phyloP scores from a whole-genome alignment of 306 rosid species.

The Herpetospermum pedunculosum region DNA sequence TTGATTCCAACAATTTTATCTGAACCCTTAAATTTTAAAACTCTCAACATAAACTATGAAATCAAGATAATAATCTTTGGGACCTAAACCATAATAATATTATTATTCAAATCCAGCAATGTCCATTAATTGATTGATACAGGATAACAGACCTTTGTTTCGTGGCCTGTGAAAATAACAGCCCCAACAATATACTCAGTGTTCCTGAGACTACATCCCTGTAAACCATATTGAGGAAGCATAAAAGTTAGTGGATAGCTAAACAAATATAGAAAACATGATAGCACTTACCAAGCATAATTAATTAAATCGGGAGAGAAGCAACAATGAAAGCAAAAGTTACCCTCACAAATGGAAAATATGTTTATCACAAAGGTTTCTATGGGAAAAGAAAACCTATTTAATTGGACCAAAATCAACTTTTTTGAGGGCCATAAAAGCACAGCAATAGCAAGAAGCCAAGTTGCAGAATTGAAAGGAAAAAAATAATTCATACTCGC shows the following conservation, averaged over 20 bases:
- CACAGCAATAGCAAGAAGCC: conserved; percentile 1
- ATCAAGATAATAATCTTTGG: not conserved
- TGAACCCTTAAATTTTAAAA: not conserved
- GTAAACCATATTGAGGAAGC: conserved; percentile 17
- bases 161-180: conserved; percentile 91
- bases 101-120: not conserved
- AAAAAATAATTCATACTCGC: conserved; percentile 44
- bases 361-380: not conserved
- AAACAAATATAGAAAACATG: conserved; percentile 6
- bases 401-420: not conserved
- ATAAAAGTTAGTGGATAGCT: conserved; percentile 12
- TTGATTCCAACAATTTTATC: not conserved
- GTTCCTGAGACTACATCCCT: conserved; percentile 99
- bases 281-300: not conserved
- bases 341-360: not conserved
- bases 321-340: not conserved
- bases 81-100: not conserved
- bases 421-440: not conserved
- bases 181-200: conserved; percentile 84
- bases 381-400: not conserved
- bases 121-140: conserved; percentile 5
- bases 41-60: not conserved
- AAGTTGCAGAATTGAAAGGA: conserved; percentile 7
- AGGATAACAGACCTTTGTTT: conserved; percentile 69
- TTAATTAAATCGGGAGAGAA: not conserved